These are phyloP conservation scores for Inonotus hispidus DNA, from an alignment of 1,284 basidiomycete genomes.

Conservation along the genomic window DNA sequence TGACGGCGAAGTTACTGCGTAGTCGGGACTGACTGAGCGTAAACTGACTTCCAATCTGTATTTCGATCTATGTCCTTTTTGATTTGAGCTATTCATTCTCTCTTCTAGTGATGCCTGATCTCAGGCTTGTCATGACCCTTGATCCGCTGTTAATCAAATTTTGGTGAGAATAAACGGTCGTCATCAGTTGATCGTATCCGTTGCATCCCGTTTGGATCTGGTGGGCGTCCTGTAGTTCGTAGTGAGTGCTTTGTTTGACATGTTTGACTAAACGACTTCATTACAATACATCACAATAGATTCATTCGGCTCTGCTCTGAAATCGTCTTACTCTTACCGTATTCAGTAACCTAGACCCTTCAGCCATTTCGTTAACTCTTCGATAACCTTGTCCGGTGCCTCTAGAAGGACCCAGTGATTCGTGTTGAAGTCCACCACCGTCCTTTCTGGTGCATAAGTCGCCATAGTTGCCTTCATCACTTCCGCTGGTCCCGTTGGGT, in stretches of 20 bases:
- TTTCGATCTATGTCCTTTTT: neutral
- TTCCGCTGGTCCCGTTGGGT: constrained; percentile 17
- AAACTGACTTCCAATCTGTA: neutral
- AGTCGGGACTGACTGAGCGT: too few species aligned
- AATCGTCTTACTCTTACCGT: neutral
- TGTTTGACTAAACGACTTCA: too few species aligned
- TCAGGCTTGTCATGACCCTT: neutral
- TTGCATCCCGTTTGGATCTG: too few species aligned
- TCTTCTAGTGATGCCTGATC: neutral
- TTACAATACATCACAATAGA: too few species aligned
- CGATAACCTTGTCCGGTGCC: constrained; percentile 25
- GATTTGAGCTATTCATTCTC: neutral
- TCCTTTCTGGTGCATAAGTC: constrained; percentile 15
- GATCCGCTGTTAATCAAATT: too few species aligned
- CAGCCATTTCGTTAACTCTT: constrained; percentile 6
- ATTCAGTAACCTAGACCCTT: neutral
- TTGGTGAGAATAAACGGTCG: too few species aligned
- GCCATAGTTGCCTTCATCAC: constrained; percentile 3
- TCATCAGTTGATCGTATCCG: too few species aligned
- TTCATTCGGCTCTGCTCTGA: neutral
- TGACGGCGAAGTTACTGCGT: constrained; percentile 18
- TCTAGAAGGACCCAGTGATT: constrained; percentile 31
- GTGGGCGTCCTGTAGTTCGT: too few species aligned
- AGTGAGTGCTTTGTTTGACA: too few species aligned
- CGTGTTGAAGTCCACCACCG: constrained; percentile 27